Conservation (phyloP, 352 stramenopile genomes). For the Globisporangium perplexum region DNA sequence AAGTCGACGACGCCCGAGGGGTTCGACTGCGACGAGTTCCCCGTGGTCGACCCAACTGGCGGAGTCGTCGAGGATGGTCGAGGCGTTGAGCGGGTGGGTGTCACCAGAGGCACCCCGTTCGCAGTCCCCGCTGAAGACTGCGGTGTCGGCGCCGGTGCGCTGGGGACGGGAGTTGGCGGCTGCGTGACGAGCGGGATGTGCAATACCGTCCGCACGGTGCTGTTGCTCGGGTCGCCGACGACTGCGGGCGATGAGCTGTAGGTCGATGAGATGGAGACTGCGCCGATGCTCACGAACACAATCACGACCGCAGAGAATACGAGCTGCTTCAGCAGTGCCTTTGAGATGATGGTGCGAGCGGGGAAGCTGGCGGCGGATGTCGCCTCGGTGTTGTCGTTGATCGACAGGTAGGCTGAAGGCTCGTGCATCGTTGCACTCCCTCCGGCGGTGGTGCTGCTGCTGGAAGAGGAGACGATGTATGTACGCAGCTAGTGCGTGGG, state of each 20-base stretch:
- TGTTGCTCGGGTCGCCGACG: constrained; percentile 2
- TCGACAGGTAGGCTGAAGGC: constrained; percentile 11
- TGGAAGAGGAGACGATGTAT: background rate
- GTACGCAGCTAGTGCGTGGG: constrained; percentile 14
- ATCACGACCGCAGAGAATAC: constrained; percentile 11
- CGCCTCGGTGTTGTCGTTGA: background rate
- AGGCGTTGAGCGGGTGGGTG: background rate
- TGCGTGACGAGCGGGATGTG: constrained; percentile 1
- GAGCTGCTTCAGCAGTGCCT: constrained; percentile 9
- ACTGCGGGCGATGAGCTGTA: background rate
- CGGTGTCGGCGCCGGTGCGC: constrained; percentile 2
- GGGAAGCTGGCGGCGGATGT: background rate
- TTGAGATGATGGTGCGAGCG: constrained; percentile 9
- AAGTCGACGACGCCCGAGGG: background rate
- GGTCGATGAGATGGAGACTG: constrained; percentile 6
- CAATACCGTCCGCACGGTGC: constrained; percentile 3
- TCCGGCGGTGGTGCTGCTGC: background rate
- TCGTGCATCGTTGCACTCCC: constrained; percentile 4
- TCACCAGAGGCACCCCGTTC: constrained; percentile 2
- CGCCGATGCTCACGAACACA: constrained; percentile 11
- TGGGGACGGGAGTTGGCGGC: background rate
- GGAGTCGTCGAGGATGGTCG: background rate
- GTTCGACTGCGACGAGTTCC: constrained; percentile 5
- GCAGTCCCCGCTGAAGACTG: background rate
- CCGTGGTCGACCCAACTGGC: background rate